phyloP scores from a whole-genome alignment of 352 stramenopile species.

The Elongisporangium prolatum region DNA sequence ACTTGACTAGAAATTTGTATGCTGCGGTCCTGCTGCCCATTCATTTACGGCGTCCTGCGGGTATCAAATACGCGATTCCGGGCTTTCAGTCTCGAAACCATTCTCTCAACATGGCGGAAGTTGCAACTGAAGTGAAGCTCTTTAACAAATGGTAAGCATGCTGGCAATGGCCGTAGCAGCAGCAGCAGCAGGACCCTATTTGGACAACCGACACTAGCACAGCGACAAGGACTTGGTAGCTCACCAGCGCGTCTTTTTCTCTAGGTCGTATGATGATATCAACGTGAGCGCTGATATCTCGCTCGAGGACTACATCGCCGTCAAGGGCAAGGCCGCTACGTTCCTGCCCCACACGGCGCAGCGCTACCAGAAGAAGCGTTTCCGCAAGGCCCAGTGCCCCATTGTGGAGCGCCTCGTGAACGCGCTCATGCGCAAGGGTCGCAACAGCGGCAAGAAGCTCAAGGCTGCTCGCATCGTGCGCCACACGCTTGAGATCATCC shows the following conservation, averaged over 20 bases:
- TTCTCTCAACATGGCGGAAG: constrained; percentile 89
- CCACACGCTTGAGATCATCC: constrained; percentile 99
- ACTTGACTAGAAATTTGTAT: constrained; percentile 57
- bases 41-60: constrained; percentile 51
- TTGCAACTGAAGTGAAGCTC: constrained; percentile 92
- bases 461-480: constrained; percentile 98
- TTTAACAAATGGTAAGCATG: constrained; percentile 93
- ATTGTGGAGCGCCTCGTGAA: constrained; percentile 98
- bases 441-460: constrained; percentile 99
- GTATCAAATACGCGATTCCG: constrained; percentile 12
- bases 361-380: constrained; percentile 99
- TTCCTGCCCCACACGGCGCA: constrained; percentile 99
- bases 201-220: constrained; percentile 1
- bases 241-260: constrained; percentile 12
- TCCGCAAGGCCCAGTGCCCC: constrained; percentile 99
- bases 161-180: background rate
- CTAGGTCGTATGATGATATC: constrained; percentile 98
- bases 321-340: constrained; percentile 97
- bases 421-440: constrained; percentile 98
- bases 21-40: constrained; percentile 66
- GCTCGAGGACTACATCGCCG: constrained; percentile 99
- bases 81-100: constrained; percentile 82
- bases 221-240: constrained; percentile 12
- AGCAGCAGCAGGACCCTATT: background rate
- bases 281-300: constrained; percentile 97